Percentiles rank a stretch among this genome's conserved stretches.
These are phyloP conservation scores for Gamsiella multidivaricata DNA, from an alignment of 192 early-diverging fungal species.

Conservation along the genomic window DNA sequence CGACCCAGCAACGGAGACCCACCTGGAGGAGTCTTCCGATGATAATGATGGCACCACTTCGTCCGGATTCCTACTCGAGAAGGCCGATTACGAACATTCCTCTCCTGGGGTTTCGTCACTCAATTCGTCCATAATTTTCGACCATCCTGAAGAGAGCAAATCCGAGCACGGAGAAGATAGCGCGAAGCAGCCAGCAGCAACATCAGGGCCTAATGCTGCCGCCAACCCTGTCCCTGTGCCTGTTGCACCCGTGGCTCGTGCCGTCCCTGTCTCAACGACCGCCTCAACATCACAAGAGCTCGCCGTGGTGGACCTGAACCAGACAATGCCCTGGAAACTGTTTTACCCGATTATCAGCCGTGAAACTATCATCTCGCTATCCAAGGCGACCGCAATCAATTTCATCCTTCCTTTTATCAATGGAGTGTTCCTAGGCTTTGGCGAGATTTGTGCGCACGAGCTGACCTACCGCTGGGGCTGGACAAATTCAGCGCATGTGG, in stretches of 20 bases:
- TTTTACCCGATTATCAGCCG: slow-evolving; percentile 38
- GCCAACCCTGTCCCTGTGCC: no score
- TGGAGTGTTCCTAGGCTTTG: slow-evolving; percentile 77
- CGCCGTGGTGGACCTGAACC: slow-evolving; percentile 37
- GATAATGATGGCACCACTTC: slow-evolving; percentile 27
- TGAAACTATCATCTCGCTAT: slow-evolving; percentile 46
- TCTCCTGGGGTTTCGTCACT: slow-evolving; percentile 43
- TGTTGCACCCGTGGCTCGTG: background rate
- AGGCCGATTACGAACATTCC: slow-evolving; percentile 37
- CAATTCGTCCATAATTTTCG: slow-evolving; percentile 33
- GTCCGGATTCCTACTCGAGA: slow-evolving; percentile 37
- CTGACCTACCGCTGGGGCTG: slow-evolving; percentile 79
- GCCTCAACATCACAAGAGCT: slow-evolving; percentile 7
- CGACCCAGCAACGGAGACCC: slow-evolving; percentile 37
- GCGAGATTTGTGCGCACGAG: slow-evolving; percentile 87
- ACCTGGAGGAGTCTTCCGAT: slow-evolving; percentile 27
- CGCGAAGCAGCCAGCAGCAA: no score
- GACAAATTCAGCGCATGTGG: slow-evolving; percentile 52
- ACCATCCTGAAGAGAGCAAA: slow-evolving; percentile 10
- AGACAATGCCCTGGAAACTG: slow-evolving; percentile 53
- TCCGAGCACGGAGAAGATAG: background rate
- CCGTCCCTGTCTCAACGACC: background rate
- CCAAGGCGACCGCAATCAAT: slow-evolving; percentile 63
- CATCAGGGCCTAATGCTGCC: no score
- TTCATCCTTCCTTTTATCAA: slow-evolving; percentile 69